Evolutionary conservation across 192 early-diverging fungal species (phyloP).

Genomic region (Dimargaris xerosporica): DNA sequence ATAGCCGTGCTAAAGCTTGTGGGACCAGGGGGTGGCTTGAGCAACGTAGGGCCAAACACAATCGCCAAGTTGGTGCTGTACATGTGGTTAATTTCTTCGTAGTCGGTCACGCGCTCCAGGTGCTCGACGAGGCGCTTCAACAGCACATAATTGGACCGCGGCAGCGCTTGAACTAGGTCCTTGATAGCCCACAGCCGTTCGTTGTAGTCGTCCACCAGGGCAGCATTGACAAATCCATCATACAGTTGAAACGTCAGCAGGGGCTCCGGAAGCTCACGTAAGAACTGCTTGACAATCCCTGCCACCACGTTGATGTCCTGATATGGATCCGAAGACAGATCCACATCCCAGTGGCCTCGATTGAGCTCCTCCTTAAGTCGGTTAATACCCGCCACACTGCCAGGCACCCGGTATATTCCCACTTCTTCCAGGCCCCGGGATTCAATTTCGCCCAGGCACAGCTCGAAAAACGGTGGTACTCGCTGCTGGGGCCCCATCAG

Average conservation of each 20-base stretch:
- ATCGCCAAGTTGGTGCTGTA: slow-evolving; percentile 77
- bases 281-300: slow-evolving; percentile 82
- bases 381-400: slow-evolving; percentile 42
- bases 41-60: slow-evolving; percentile 88
- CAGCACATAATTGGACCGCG: slow-evolving; percentile 41
- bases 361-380: slow-evolving; percentile 44
- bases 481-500: slow-evolving; percentile 37
- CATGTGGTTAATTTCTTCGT: slow-evolving; percentile 75
- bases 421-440: slow-evolving; percentile 54
- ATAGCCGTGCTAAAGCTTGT: slow-evolving; percentile 46
- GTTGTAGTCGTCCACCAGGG: slow-evolving; percentile 50
- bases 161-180: slow-evolving; percentile 43
- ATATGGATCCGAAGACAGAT: slow-evolving; percentile 41
- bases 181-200: slow-evolving; percentile 58
- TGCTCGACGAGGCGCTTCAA: slow-evolving; percentile 58
- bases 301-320: slow-evolving; percentile 71
- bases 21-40: slow-evolving; percentile 45
- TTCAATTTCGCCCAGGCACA: slow-evolving; percentile 57
- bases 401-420: slow-evolving; percentile 60
- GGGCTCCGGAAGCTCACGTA: slow-evolving; percentile 87
- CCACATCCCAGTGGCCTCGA: slow-evolving; percentile 34
- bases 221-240: slow-evolving; percentile 64
- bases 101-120: slow-evolving; percentile 58
- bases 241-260: slow-evolving; percentile 74
- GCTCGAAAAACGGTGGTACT: slow-evolving; percentile 41